Evolutionary conservation across 257 asterid species (phyloP).

Genomic region (Misopates orontium): DNA sequence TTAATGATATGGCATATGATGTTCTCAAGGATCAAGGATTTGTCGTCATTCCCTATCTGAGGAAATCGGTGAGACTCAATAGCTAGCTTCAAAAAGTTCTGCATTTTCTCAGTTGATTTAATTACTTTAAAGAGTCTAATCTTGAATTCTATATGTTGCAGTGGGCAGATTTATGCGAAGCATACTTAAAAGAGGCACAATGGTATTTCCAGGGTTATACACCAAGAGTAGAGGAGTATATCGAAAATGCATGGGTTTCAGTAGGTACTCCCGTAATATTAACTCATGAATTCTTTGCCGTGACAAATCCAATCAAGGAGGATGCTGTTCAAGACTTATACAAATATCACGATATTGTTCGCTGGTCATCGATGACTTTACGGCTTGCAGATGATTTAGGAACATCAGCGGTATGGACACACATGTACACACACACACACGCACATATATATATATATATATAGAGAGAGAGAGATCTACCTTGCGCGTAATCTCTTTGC

Average conservation of each 20-base stretch:
- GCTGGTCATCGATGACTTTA: conserved; percentile 23
- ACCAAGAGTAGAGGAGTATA: conserved; percentile 35
- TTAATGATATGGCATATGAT: conserved; percentile 35
- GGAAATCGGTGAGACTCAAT: conserved; percentile 27
- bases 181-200: conserved; percentile 32
- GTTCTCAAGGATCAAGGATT: conserved; percentile 37
- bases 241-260: conserved; percentile 35
- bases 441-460: no score
- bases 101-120: no score
- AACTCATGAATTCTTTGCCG: conserved; percentile 18
- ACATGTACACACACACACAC: no score
- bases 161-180: not conserved
- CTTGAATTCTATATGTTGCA: no score
- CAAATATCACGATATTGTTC: conserved; percentile 29
- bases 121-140: no score
- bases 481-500: not conserved
- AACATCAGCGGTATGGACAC: conserved; percentile 32
- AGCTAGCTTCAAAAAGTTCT: no score
- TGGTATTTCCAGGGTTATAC: conserved; percentile 32
- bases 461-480: no score
- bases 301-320: conserved; percentile 28
- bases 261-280: conserved; percentile 9
- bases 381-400: conserved; percentile 36
- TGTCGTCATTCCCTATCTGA: conserved; percentile 24
- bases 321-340: conserved; percentile 25